Base-by-base conservation (phyloP, 1,139 yeast species). In the Scheffersomyces illinoinensis region DNA sequence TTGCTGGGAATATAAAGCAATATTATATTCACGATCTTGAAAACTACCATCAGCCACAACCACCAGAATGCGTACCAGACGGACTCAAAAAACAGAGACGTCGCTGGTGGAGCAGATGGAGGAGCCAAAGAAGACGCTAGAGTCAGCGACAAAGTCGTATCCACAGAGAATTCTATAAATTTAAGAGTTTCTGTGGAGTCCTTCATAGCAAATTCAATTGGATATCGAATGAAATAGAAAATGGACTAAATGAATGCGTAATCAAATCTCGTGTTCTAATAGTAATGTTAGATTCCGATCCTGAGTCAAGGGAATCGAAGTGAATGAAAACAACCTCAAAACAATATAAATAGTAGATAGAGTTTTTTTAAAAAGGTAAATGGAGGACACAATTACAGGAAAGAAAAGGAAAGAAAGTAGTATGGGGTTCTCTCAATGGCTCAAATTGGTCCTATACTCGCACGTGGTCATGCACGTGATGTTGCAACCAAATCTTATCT, bases 1-100 rank as follows among this genome's bases (percentile, higher is more conserved):
- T 60, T 56, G 21, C 64, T 60, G 7, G 80, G 80, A 3, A 74
- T 56, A 50, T 62, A 62, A 5, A 69, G 61, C 8, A 71, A 47
- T 0, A 70, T 20, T 58, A 66, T 59, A 54, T 73, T 68, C 56
- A 71, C 57, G 21, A 67, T 17, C 53, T 61, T 62, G 55, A 68
- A 61, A 33, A 69, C 57, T 23, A 71, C 26, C 68, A 72, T 68
- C 65, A 66, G 67, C 53, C 62, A 51, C 47, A 65, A 62, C 67
- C 67, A 65, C 4, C 65, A 46, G 14, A 62, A 55, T 5, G 66
- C 61, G 14, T 20, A 20, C 51, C 51, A 48, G 21, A 48, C 8
- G n/a, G 51, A 48, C 12, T 24, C 26, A 17, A 48, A 14, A 19
- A 48, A 6, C 26, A 48, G 51, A 6, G 51, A 10, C 17, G 51